Evolutionary conservation across 2,329 filamentous ascomycete genomes (phyloP), one percentile per base, ranked within the genome.

Genomic region (Fusarium albidum): DNA sequence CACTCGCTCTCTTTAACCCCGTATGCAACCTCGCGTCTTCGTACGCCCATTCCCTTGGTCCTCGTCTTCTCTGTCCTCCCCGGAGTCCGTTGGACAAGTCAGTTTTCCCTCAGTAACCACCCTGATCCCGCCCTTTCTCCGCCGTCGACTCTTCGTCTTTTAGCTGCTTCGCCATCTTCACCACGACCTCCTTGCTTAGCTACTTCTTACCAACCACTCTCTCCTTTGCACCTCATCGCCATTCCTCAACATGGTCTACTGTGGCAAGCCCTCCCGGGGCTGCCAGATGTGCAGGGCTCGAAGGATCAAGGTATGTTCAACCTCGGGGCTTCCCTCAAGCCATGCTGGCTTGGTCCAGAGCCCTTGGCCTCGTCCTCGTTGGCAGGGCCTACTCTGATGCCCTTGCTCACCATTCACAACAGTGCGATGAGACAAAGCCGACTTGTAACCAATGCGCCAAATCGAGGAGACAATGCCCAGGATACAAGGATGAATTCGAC

Each of bases 271-370:
- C 66, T 88, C 85, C 1, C 76, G 79, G 74, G 88, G 87, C 65
- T 91, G 88, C 66, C 87, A 89, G 75, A 90, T 88, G 83, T 91
- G 88, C 70, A 83, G 88, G 69, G 88, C 82, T 29, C 81, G 88
- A 60, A 81, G 88, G 64, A 91, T 91, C 69, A 91, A 91, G 82
- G 88, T 89, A 78, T 58, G 78, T 61, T 42, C 38, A 18, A 42
- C 31, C 42, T 40, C 32, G 34, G 32, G 15, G 17, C 31, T 15
- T 31, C 25, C 40, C 26, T 32, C 39, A 29, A 31, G 27, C 26
- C 35, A 28, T 27, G 9, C 46, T 48, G 47, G 15, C 15, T 27
- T 15, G 32, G 12, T n/a, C 17, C 26, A 34, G 17, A 17, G 21
- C 18, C 31, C 18, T 26, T 21, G 15, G 10, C 15, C 21, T 40